Conservation (phyloP, 257 asterid genomes). For the Solanum tarapatanum region DNA sequence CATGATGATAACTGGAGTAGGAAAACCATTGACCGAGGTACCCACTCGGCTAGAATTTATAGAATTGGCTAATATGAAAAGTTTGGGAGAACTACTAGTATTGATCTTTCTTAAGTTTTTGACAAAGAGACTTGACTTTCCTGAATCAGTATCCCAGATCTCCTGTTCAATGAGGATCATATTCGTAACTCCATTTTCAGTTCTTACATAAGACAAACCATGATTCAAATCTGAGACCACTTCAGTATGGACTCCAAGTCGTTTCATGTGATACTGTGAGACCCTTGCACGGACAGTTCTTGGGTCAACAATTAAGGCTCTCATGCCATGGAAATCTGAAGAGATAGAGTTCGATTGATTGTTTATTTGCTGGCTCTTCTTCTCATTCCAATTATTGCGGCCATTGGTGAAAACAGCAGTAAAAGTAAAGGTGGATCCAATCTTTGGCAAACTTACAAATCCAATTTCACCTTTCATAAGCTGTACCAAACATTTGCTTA, state of each 20-base stretch:
- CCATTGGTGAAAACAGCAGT: slow-evolving; percentile 61
- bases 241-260: slow-evolving; percentile 65
- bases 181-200: slow-evolving; percentile 11
- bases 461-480: slow-evolving; percentile 98
- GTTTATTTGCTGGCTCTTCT: slow-evolving; percentile 16
- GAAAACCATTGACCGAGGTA: slow-evolving; percentile 13
- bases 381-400: slow-evolving; percentile 20
- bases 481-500: slow-evolving; percentile 88
- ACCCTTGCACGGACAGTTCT: slow-evolving; percentile 57
- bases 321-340: slow-evolving; percentile 58
- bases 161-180: slow-evolving; percentile 71
- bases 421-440: slow-evolving; percentile 87
- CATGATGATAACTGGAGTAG: slow-evolving; percentile 34
- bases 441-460: slow-evolving; percentile 52
- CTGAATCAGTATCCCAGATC: slow-evolving; percentile 47
- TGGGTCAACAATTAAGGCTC: slow-evolving; percentile 73
- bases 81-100: slow-evolving; percentile 21
- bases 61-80: slow-evolving; percentile 52
- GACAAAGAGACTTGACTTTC: slow-evolving; percentile 12
- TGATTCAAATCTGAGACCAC: slow-evolving; percentile 31
- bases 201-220: slow-evolving; percentile 10
- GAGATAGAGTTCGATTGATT: slow-evolving; percentile 21
- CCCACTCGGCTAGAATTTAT: slow-evolving; percentile 17
- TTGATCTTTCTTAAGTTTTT: slow-evolving; percentile 15
- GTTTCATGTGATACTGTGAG: slow-evolving; percentile 62